Evolutionary conservation across 176 grass and related monocot species (phyloP).

Genomic region (Musa itinerans): DNA sequence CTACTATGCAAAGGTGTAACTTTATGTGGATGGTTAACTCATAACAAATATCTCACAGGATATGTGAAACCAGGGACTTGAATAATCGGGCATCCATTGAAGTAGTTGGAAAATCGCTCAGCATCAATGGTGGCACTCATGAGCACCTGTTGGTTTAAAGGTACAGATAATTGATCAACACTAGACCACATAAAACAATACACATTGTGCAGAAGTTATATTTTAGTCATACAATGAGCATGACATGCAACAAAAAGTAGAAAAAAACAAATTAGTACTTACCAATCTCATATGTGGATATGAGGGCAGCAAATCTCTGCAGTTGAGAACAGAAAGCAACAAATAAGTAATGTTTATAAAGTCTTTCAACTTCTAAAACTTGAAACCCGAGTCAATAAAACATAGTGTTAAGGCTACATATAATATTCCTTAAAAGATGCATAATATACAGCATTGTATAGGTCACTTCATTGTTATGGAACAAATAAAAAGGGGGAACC

Average conservation of each 20-base stretch:
- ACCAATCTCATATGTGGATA: slow-evolving; percentile 82
- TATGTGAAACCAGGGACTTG: slow-evolving; percentile 90
- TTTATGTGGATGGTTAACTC: slow-evolving; percentile 4
- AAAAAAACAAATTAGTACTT: slow-evolving; percentile 28
- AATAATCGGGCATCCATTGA: slow-evolving; percentile 82
- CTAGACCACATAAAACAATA: background rate
- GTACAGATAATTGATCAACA: slow-evolving; percentile 22
- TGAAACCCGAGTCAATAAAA: background rate
- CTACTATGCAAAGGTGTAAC: background rate
- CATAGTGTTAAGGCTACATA: background rate
- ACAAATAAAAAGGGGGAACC: too few relatives aligned
- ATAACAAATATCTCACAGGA: slow-evolving; percentile 53
- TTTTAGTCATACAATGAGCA: background rate
- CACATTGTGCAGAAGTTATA: background rate
- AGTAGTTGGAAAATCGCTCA: slow-evolving; percentile 82
- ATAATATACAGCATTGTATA: background rate
- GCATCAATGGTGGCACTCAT: slow-evolving; percentile 97
- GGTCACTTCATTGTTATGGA: too few relatives aligned
- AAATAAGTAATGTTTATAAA: slow-evolving; percentile 12
- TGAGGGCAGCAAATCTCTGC: slow-evolving; percentile 73
- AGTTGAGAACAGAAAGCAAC: slow-evolving; percentile 30
- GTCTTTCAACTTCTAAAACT: background rate
- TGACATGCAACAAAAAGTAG: background rate
- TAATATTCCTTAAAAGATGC: background rate
- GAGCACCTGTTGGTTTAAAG: slow-evolving; percentile 57